phyloP scores from a whole-genome alignment of 2,329 filamentous ascomycete genomes.

The Alternaria burnsii region DNA sequence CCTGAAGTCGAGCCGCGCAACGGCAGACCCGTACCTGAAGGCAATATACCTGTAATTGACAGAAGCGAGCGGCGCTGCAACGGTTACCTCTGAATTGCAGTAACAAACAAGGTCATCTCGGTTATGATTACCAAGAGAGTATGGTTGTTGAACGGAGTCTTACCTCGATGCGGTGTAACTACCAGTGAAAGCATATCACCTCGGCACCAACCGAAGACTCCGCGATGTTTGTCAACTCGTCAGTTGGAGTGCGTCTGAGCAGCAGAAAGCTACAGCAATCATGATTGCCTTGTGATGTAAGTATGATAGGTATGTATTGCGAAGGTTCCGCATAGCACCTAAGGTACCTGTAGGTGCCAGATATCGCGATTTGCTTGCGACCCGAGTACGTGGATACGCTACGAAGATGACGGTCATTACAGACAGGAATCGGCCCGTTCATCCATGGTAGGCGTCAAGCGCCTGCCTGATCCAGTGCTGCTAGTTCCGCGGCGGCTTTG shows the following conservation, averaged over 20 bases:
- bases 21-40: slow-evolving; percentile 5
- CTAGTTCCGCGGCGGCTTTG: slow-evolving; percentile 13
- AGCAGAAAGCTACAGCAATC: background rate
- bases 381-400: slow-evolving; percentile 18
- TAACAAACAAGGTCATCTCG: slow-evolving; percentile 9
- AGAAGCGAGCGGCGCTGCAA: slow-evolving; percentile 11
- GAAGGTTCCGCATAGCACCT: slow-evolving; percentile 13
- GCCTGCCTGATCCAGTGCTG: slow-evolving; percentile 21
- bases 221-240: background rate
- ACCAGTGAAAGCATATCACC: background rate
- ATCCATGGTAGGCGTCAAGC: slow-evolving; percentile 21
- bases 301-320: slow-evolving; percentile 2
- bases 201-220: slow-evolving; percentile 7
- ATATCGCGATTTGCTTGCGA: slow-evolving; percentile 9
- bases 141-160: slow-evolving; percentile 3
- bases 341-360: slow-evolving; percentile 1
- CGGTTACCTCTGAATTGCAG: slow-evolving; percentile 7
- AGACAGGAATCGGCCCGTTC: slow-evolving; percentile 25
- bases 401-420: slow-evolving; percentile 15
- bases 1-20: slow-evolving; percentile 16
- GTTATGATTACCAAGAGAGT: slow-evolving; percentile 8
- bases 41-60: slow-evolving; percentile 9
- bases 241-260: background rate
- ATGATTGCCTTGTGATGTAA: slow-evolving; percentile 10
- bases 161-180: slow-evolving; percentile 11